Evolutionary conservation across 495 filamentous ascomycete genomes (phyloP), one percentile per base, ranked within the genome.

Genomic region (Xylaria telfairii): DNA sequence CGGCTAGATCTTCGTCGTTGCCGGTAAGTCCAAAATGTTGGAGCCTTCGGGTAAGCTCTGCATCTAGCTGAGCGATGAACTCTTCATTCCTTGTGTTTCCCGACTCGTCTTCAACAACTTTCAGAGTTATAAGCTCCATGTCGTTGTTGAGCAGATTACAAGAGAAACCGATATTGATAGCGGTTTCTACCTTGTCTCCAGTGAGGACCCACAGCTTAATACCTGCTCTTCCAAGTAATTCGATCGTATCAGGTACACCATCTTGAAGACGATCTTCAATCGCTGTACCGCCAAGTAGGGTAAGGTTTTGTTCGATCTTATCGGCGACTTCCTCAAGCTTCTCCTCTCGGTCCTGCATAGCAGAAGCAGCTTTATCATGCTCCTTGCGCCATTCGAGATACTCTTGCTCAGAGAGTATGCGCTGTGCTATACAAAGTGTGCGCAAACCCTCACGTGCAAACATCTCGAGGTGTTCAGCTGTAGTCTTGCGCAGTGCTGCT

Each of bases 161-260:
- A 15, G 96, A 98, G 81, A 98, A 99, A 26, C 96, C 96, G 79
- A 99, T 99, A 81, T 99, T 99, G 88, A 99, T 98, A 51, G 96
- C 96, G 59, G 96, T 99, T 81, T 98, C 96, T 59, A 98, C 95
- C 82, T 98, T 99, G 84, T 99, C 96, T 67, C 96, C 96, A 41
- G 96, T 99, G 56, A 99, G 83, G 68, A 99, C 96, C 96, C 96
- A 99, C n/a, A 99, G 88, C 78, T 99, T 99, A 81, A 99, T 98
- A 70, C 96, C 96, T 61, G 96, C 96, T 69, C 94, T 90, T 47
- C 91, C 95, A 65, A 99, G 90, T 60, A 99, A 82, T 67, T 92
- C 92, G 73, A 99, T 99, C 3, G 96, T 95, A 75, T 98, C 96
- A 12, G 96, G 96, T 17, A 99, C 96, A 71, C 96, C 96, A 74